A percentile compares a stretch with the other conserved stretches of the same genome.
phyloP scores from a whole-genome alignment of 106 monocot genomes.

The Chionographis japonica region DNA sequence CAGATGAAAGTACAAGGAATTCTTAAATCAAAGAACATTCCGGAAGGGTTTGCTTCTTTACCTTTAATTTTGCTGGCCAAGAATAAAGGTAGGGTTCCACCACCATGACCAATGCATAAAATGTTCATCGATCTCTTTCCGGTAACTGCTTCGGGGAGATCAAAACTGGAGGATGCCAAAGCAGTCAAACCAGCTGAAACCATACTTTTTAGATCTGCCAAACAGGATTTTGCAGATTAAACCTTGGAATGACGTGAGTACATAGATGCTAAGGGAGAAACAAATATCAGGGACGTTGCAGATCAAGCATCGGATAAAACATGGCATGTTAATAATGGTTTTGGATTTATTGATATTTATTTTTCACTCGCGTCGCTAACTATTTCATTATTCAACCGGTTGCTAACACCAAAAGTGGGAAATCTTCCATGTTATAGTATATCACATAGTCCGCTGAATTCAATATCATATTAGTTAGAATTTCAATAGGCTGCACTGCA shows the following conservation, averaged over 20 bases:
- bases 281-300: neutral
- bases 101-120: constrained; percentile 94
- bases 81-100: constrained; percentile 83
- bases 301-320: neutral
- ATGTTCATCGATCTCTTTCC: constrained; percentile 60
- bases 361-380: too few species aligned
- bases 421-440: too few species aligned
- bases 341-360: neutral
- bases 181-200: constrained; percentile 73
- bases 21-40: neutral
- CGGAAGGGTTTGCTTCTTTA: constrained; percentile 1
- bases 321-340: neutral
- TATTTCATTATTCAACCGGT: too few species aligned
- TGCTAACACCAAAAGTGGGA: too few species aligned
- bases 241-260: neutral
- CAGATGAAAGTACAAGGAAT: too few species aligned
- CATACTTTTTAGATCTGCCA: constrained; percentile 93
- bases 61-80: constrained; percentile 86
- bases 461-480: too few species aligned
- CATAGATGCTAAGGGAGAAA: neutral
- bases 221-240: constrained; percentile 6
- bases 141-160: constrained; percentile 50
- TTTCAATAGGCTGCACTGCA: too few species aligned
- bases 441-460: too few species aligned
- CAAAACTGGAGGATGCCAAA: constrained; percentile 56